Base-by-base conservation (phyloP, 345 rosid species). In the Populus davidiana region DNA sequence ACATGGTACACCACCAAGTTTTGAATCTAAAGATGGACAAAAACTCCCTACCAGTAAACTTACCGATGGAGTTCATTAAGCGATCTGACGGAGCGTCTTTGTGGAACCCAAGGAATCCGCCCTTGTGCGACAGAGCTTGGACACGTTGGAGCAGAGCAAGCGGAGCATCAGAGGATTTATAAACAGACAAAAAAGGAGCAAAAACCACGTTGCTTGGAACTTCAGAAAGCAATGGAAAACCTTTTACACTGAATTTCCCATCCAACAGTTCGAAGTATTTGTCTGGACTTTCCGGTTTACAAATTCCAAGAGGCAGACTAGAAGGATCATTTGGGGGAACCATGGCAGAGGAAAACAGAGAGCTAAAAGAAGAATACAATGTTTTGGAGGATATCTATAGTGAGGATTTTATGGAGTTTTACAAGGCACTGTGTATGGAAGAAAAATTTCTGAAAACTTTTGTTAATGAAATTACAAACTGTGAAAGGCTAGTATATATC, bases 1-100 rank as follows among this genome's bases (percentile, higher is more conserved):
- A 92, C 78, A 90, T 88, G 25, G 98, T 92, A 7, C 94, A 89
- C 96, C 96, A 92, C 97, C 98, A 94, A 27, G 91, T 91, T 75
- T 94, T 94, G 88, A 92, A 94, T 72, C 98, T 80, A 73, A 94
- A 92, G 44, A 90, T 21, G 69, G 93, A 89, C 41, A 91, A 29
- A 62, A 92, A 92, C 3, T 91, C 88, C 81, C 93, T 78, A 41
- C 81, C 82, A 0, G 66, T 80, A 80, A 92, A 92, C 75, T 83
- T 83, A 2, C 98, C 97, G 54, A 94, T 75, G 38, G 97, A 88
- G 86, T 91, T 91, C 52, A 64, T 78, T 72, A 84, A 73, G 27
- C 82, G 54, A 12, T 91, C 78, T 1, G 92, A 88, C 6, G 87
- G 86, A 47, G 78, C 71, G 1, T 71, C 86, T 41, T 86, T 69